Evolutionary conservation across 148 eudicot species (phyloP), one percentile per base, ranked within the genome.

Genomic region (Agrostemma githago): DNA sequence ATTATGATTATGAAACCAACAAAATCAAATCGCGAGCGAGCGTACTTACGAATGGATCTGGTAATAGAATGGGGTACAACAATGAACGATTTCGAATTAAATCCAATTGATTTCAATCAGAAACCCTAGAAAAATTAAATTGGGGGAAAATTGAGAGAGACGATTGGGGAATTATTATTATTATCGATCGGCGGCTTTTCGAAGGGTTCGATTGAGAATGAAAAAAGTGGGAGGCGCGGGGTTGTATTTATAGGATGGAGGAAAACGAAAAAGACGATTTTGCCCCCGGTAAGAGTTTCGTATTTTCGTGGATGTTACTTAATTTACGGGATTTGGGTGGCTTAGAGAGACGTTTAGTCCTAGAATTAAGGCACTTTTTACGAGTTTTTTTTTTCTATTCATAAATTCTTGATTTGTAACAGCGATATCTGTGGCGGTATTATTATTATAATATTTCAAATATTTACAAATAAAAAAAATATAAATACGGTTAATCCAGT

Each of bases 101-200:
- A 0, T 26, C 34, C 34, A 26, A 26, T 26, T 26, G 34, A 26
- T 7, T 1, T 8, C 4, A n/a, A 12, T 34, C 58, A 20, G 4
- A 66, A 78, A 78, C 76, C 80, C 80, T 72, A 78, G 66, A 76
- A 72, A 78, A 73, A 73, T 39, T 3, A 0, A 10, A 46, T 14
- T 57, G 14, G 11, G 5, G 20, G 15, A 8, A 43, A 42, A 14
- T 53, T 61, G 38, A 43, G 70, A 70, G 79, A 51, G 43, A 40
- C n/a, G 71, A 67, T 73, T 66, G 68, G 68, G 66, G 6, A 38
- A 20, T 6, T 44, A 12, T 57, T 57, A n/a, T 57, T 57, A 51
- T 51, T 12, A 51, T 43, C 2, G 39, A 4, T 12, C 16, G 21
- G 72, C 78, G 69, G 68, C 71, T 71, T 71, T 62, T 63, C 3